Conservation (phyloP, 495 filamentous ascomycete species). For the Bacidia rubella region DNA sequence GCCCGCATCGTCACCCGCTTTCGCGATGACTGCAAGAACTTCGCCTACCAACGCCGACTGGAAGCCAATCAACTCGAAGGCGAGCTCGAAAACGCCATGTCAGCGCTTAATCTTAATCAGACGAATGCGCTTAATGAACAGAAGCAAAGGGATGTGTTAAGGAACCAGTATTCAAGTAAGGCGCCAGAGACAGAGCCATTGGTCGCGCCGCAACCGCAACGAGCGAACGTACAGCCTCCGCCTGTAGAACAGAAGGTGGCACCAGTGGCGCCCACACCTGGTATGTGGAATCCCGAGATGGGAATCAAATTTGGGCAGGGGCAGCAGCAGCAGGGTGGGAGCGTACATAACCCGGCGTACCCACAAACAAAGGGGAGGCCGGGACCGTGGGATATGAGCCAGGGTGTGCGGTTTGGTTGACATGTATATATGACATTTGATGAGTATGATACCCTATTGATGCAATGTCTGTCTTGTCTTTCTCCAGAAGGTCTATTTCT, state of each 20-base stretch:
- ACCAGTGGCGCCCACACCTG: constrained; percentile 35
- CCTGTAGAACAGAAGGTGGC: no score
- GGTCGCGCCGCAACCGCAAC: constrained; percentile 41
- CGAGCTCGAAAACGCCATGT: constrained; percentile 53
- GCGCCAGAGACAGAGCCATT: constrained; percentile 27
- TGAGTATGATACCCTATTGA: not conserved
- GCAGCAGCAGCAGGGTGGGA: constrained; percentile 13
- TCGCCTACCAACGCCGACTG: constrained; percentile 63
- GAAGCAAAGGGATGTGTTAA: constrained; percentile 20
- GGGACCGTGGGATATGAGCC: constrained; percentile 45
- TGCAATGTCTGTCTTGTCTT: no score
- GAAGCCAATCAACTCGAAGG: constrained; percentile 70
- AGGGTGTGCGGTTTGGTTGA: constrained; percentile 50
- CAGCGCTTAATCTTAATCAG: constrained; percentile 42
- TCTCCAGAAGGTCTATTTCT: no score
- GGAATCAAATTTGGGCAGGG: constrained; percentile 53
- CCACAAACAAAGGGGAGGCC: constrained; percentile 15
- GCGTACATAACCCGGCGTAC: constrained; percentile 17
- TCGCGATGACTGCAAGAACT: constrained; percentile 62
- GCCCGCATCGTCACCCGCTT: constrained; percentile 69
- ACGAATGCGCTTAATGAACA: constrained; percentile 24
- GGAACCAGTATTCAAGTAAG: constrained; percentile 23
- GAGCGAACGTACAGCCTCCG: constrained; percentile 36
- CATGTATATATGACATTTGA: not conserved
- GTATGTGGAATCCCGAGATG: constrained; percentile 65